A percentile compares a stretch with the other conserved stretches of the same genome.
Conservation (phyloP, 73 alveolate genomes). For the Paramecium caudatum region DNA sequence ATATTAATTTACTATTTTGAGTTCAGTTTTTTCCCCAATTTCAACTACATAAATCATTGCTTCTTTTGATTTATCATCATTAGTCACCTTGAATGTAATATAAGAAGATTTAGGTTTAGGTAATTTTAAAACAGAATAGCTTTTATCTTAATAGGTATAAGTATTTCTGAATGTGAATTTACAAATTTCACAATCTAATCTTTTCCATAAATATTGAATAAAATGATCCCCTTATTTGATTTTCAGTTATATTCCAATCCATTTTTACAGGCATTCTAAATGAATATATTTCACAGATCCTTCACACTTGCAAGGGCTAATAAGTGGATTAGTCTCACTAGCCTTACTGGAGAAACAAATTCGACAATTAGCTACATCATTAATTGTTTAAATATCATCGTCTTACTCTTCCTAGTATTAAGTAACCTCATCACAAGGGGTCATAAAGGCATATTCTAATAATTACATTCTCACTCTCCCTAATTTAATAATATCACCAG, state of each 20-base stretch:
- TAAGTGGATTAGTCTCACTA: slow-evolving; percentile 68
- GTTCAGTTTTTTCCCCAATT: slow-evolving; percentile 54
- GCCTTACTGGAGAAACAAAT: slow-evolving; percentile 67
- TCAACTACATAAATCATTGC: slow-evolving; percentile 62
- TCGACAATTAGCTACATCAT: slow-evolving; percentile 71
- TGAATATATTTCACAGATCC: slow-evolving; percentile 74
- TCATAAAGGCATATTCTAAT: slow-evolving; percentile 44
- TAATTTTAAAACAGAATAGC: slow-evolving; percentile 25
- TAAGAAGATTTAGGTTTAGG: slow-evolving; percentile 58
- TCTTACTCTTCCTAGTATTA: slow-evolving; percentile 37
- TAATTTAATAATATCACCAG: slow-evolving; percentile 11
- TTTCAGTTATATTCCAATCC: slow-evolving; percentile 70
- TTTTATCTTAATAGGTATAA: slow-evolving; percentile 15
- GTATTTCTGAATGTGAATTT: slow-evolving; percentile 44
- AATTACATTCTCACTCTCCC: slow-evolving; percentile 60
- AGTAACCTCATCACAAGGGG: background rate
- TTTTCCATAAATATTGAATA: slow-evolving; percentile 67
- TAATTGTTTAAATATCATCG: background rate
- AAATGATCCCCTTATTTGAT: slow-evolving; percentile 72
- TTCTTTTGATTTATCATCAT: slow-evolving; percentile 69
- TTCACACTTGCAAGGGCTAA: slow-evolving; percentile 69
- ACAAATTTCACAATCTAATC: slow-evolving; percentile 75
- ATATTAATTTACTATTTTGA: slow-evolving; percentile 2
- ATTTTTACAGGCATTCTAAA: slow-evolving; percentile 70
- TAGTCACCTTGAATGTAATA: slow-evolving; percentile 30